These are phyloP conservation scores for Cucurbita pepo DNA, from an alignment of 306 rosid species.

Conservation along the genomic window DNA sequence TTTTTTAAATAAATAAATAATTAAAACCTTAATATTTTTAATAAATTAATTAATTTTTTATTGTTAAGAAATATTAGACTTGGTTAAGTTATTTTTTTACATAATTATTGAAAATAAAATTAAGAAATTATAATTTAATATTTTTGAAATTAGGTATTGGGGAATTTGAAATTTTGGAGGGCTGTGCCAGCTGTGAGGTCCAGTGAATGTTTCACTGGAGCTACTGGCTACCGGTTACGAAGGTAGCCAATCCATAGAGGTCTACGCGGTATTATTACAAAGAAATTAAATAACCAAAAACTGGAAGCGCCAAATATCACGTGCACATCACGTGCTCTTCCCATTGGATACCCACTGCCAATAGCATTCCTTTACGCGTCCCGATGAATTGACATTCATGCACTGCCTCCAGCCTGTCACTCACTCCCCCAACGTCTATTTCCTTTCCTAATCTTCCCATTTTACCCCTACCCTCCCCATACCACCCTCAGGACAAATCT, in stretches of 20 bases:
- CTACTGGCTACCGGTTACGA: not conserved
- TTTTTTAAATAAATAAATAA: too few relatives aligned
- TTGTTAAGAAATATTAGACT: too few relatives aligned
- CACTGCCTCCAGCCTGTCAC: constrained; percentile 45
- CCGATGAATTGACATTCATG: constrained; percentile 30
- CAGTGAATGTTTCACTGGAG: not conserved
- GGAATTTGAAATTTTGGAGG: not conserved
- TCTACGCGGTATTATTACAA: not conserved
- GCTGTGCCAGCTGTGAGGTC: not conserved
- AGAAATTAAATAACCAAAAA: not conserved
- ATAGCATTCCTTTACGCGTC: constrained; percentile 38
- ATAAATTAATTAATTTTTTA: too few relatives aligned
- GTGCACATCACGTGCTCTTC: constrained; percentile 18
- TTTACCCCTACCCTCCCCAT: constrained; percentile 3
- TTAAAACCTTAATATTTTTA: too few relatives aligned
- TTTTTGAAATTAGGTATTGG: not conserved
- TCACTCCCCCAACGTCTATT: constrained; percentile 30
- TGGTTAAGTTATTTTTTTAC: too few relatives aligned
- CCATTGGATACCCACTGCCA: constrained; percentile 65
- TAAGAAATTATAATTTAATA: too few relatives aligned
- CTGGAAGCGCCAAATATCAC: not conserved
- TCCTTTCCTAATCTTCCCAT: not conserved
- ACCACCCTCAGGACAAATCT: not conserved
- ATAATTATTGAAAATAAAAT: too few relatives aligned
- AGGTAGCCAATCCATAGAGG: not conserved